These are phyloP conservation scores for Kwoniella mangroviensis DNA, from an alignment of 768 basidiomycete species.

Conservation along the genomic window DNA sequence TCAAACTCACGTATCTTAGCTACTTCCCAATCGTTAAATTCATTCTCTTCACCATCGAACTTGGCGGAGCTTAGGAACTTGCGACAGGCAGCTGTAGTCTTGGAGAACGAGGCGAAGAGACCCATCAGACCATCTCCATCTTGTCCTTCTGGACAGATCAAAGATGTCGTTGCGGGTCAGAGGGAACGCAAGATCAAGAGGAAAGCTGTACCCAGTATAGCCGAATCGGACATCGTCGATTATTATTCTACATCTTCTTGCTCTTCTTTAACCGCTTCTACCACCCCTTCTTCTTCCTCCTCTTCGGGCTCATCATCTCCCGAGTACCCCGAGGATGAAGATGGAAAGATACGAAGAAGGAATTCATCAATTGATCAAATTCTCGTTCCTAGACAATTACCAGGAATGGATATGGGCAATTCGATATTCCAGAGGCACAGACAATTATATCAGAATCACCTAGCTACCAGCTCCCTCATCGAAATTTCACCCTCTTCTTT, in stretches of 20 bases:
- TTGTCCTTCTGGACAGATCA: not conserved
- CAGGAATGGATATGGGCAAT: slow-evolving; percentile 17
- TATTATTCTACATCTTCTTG: slow-evolving; percentile 10
- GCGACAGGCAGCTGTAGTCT: slow-evolving; percentile 25
- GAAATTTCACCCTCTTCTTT: slow-evolving; percentile 19
- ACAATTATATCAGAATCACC: slow-evolving; percentile 26
- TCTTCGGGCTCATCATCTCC: not conserved
- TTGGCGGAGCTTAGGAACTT: slow-evolving; percentile 29
- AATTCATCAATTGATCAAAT: slow-evolving; percentile 10
- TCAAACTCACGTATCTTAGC: slow-evolving; percentile 16
- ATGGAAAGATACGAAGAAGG: not conserved
- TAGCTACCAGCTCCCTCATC: slow-evolving; percentile 23
- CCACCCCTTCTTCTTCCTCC: not conserved
- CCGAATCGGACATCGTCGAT: slow-evolving; percentile 15
- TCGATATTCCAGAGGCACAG: slow-evolving; percentile 19
- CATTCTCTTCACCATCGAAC: slow-evolving; percentile 29
- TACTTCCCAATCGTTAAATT: slow-evolving; percentile 36
- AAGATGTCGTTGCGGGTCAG: not conserved
- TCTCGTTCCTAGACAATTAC: slow-evolving; percentile 12
- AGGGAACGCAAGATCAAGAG: slow-evolving; percentile 38
- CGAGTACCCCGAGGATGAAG: not conserved
- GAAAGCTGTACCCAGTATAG: slow-evolving; percentile 39
- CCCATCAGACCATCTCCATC: slow-evolving; percentile 4
- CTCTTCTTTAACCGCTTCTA: not conserved
- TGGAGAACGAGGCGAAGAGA: slow-evolving; percentile 26